These are phyloP conservation scores for Talaromyces nanjingensis DNA, from an alignment of 495 filamentous ascomycete genomes.

Conservation along the genomic window DNA sequence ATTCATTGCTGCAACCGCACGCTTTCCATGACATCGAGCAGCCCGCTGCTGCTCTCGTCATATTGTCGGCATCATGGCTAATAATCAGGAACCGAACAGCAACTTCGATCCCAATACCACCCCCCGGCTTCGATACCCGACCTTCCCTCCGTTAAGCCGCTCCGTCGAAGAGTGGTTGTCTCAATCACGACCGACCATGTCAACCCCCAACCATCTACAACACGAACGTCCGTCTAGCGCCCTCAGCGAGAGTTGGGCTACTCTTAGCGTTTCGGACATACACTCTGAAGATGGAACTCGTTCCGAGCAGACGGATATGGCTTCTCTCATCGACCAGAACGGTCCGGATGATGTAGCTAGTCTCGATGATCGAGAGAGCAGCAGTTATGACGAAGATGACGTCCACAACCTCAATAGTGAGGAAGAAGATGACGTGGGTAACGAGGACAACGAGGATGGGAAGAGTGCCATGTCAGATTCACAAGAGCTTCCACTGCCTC, in stretches of 20 bases:
- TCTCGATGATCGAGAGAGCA: conserved; percentile 36
- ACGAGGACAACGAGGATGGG: conserved; percentile 23
- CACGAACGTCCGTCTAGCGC: conserved; percentile 21
- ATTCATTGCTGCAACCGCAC: neutral
- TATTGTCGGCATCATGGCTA: conserved; percentile 29
- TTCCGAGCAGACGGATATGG: conserved; percentile 38
- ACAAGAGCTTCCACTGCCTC: conserved; percentile 32
- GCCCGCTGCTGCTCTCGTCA: neutral
- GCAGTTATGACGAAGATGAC: conserved; percentile 27
- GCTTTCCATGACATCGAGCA: neutral
- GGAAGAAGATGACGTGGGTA: conserved; percentile 20
- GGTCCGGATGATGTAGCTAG: conserved; percentile 41
- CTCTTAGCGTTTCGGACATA: conserved; percentile 36
- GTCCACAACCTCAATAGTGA: conserved; percentile 27
- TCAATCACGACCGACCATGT: conserved; percentile 35
- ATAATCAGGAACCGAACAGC: conserved; percentile 30
- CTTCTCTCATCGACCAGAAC: conserved; percentile 38
- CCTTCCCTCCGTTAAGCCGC: conserved; percentile 35
- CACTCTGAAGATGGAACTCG: conserved; percentile 39
- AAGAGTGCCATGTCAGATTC: conserved; percentile 29
- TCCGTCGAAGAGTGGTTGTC: conserved; percentile 45
- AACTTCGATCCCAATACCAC: conserved; percentile 8
- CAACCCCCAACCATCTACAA: conserved; percentile 26
- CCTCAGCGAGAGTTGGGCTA: conserved; percentile 43
- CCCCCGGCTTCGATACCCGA: conserved; percentile 38